Evolutionary conservation across 345 rosid species (phyloP), one percentile per base, ranked within the genome.

Genomic region (Cardamine chenopodiifolia): DNA sequence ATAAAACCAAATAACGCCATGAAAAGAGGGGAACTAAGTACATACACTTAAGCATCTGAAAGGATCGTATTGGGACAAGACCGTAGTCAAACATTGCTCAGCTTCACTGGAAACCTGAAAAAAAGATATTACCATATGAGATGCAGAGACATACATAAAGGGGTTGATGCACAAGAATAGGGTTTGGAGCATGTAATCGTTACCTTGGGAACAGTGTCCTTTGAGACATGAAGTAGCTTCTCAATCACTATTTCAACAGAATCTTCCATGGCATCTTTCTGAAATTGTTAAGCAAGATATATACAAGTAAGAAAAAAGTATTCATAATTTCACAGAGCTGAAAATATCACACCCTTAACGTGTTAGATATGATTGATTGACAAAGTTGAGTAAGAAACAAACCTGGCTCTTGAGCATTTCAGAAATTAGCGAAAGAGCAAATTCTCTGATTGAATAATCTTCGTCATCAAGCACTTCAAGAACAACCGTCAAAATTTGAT

Each of bases 41-140:
- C 86, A 22, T 88, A 95, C 99, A 80, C 96, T 95, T 76, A 95
- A 86, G 85, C 97, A 89, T 90, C 99, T 89, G 86, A 90, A 90
- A 64, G 97, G 97, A 69, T 95, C 99, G 79, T 88, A 92, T 53
- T 89, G 89, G 37, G 92, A 85, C 81, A 95, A 77, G 57, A 92
- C 83, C 2, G 84, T 64, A 44, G 86, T 90, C 84, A 95, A 84
- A 82, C 97, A 90, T 80, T 84, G 92, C 80, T 95, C 99, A 72
- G 94, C 94, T 83, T 92, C 94, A 79, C 67, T 89, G 58, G 96
- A 86, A 67, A 92, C 90, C 99, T 95, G 83, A 60, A 66, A 60
- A 66, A 23, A 28, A 73, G 14, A 45, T 20, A 63, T 0, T 8
- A 70, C 11, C 71, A 77, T 28, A 71, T 64, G 31, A 77, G 56